Conservation (phyloP, 2,329 filamentous ascomycete species). For the Fusarium oligoseptatum region DNA sequence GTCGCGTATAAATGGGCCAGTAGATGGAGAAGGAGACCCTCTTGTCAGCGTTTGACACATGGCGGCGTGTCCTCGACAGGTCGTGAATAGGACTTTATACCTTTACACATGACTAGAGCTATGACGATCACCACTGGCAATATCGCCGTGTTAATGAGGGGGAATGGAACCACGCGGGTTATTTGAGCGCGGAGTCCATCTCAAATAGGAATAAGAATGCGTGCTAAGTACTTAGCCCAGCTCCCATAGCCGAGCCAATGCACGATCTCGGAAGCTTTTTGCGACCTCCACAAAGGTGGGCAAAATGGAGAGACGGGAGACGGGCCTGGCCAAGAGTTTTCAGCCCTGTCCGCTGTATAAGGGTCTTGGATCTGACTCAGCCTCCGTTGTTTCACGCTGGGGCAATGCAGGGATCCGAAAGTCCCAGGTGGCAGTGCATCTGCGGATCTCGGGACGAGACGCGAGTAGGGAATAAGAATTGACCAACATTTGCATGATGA, state of each 20-base stretch:
- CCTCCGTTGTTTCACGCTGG: not conserved
- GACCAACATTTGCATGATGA: not conserved
- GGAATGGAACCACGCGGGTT: not conserved
- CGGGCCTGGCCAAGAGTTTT: not conserved
- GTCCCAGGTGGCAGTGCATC: not conserved
- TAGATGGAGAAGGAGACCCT: not conserved
- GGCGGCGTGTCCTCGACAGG: not conserved
- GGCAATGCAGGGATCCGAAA: not conserved
- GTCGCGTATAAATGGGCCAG: not conserved
- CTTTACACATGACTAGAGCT: not conserved
- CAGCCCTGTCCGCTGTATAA: not conserved
- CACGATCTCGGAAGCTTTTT: not conserved
- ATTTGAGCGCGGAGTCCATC: not conserved
- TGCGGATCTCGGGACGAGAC: not conserved
- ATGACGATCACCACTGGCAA: not conserved
- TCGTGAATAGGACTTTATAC: not conserved
- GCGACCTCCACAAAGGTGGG: not conserved
- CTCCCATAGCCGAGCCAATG: not conserved
- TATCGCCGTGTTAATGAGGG: not conserved
- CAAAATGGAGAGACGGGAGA: not conserved
- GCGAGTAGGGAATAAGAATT: not conserved
- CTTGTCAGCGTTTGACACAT: not conserved
- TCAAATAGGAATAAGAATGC: not conserved
- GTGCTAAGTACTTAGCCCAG: not conserved
- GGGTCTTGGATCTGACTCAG: not conserved